Evolutionary conservation across 1,284 basidiomycete genomes (phyloP), one percentile per base, ranked within the genome.

Genomic region (Hemileia vastatrix): DNA sequence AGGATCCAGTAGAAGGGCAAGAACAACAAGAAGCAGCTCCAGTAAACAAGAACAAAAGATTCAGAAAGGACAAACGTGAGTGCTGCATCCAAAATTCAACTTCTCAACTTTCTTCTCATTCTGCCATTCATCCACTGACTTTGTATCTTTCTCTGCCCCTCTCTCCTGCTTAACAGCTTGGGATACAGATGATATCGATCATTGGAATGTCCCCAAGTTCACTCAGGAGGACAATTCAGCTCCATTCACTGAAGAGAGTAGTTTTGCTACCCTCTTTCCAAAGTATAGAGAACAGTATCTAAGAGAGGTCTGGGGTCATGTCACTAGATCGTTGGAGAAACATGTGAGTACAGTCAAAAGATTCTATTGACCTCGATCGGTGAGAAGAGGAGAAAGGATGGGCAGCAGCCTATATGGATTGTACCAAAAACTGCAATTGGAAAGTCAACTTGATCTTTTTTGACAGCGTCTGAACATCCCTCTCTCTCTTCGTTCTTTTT

Each of bases 131-230:
- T n/a, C 13, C 48, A 50, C 48, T 24, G 9, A 50, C 31, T 32
- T 32, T 27, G 27, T 27, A 27, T 27, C 27, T 27, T 27, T 27
- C 27, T 27, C 27, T 27, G 27, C 27, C 27, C 8, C 11, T 43
- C n/a, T 31, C 4, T 13, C 3, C 23, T 6, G 4, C 32, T 27
- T 48, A 59, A 44, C 72, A 6, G 48, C 90, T 70, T 97, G 94
- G 94, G 94, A 98, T 77, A 95, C 92, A 52, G 93, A 96, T 75
- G 91, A 96, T 71, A 91, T 97, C 77, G 89, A 98, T 80, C 94
- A 97, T n/a, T 96, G 94, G 94, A 90, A 89, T 77, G 79, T 95
- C 49, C 86, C 92, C 18, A 77, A 84, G 15, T 94, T 96, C 78
- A 71, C 64, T 5, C 48, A 32, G n/a, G 78, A 78, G 24, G 88